These are phyloP conservation scores for Solanum chmielewskii DNA, from an alignment of 257 asterid genomes.

Conservation along the genomic window DNA sequence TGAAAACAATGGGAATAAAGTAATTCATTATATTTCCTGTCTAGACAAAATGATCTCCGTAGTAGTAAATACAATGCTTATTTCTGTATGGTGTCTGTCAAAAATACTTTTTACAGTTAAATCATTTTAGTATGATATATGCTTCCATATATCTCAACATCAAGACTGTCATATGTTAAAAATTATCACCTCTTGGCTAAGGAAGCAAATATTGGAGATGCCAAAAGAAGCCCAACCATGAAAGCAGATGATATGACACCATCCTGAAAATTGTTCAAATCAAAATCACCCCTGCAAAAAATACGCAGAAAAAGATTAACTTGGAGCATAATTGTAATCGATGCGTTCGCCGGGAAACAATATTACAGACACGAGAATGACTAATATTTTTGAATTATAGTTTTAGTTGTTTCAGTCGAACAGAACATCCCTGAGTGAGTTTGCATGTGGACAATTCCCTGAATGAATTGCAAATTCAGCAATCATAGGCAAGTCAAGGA, in stretches of 20 bases:
- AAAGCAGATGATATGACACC: slow-evolving; percentile 92
- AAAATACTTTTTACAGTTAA: not conserved
- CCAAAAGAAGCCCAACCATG: slow-evolving; percentile 97
- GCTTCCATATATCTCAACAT: not conserved
- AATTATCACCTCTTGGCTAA: slow-evolving; percentile 53
- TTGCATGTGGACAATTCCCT: too few species aligned
- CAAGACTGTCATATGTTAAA: not conserved
- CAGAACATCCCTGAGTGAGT: too few species aligned
- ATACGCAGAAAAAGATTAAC: too few species aligned
- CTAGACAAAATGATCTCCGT: not conserved
- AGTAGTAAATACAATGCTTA: not conserved
- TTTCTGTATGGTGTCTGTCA: not conserved
- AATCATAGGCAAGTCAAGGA: too few species aligned
- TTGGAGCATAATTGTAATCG: not conserved
- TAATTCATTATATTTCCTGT: not conserved
- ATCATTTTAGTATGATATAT: not conserved
- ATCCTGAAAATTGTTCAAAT: slow-evolving; percentile 87
- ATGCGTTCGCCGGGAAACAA: too few species aligned
- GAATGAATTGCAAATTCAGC: too few species aligned
- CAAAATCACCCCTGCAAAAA: slow-evolving; percentile 66
- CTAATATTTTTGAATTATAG: too few species aligned
- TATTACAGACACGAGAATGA: too few species aligned
- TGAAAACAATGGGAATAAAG: not conserved
- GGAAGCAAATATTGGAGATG: slow-evolving; percentile 94
- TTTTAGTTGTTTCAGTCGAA: too few species aligned